Conservation (phyloP, 345 rosid genomes). For the Sonneratia alba region DNA sequence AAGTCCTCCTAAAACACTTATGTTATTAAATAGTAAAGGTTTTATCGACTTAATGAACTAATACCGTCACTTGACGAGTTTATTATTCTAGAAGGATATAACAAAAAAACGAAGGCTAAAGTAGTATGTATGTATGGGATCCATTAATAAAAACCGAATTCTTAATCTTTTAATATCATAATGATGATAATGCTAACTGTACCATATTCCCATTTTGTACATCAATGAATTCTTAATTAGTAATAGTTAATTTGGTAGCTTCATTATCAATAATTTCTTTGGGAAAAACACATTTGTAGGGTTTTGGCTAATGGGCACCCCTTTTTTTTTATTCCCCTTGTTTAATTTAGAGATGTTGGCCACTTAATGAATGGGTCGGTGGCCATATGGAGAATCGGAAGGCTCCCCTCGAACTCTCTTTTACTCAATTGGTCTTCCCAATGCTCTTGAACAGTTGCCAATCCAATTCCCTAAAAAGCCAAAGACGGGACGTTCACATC, state of each 20-base stretch:
- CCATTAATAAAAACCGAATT: too few species aligned
- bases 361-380: constrained; percentile 29
- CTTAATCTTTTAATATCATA: too few species aligned
- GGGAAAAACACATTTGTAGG: constrained; percentile 21
- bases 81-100: too few species aligned
- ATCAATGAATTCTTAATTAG: too few species aligned
- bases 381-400: background rate
- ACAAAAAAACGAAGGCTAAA: too few species aligned
- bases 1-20: too few species aligned
- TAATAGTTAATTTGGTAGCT: background rate
- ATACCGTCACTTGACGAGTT: too few species aligned
- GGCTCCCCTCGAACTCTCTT: background rate
- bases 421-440: background rate
- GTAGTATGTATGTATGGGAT: too few species aligned
- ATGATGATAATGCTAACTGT: too few species aligned
- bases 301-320: constrained; percentile 10
- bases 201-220: too few species aligned
- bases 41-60: too few species aligned
- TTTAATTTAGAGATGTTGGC: constrained; percentile 33
- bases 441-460: constrained; percentile 1
- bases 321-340: background rate
- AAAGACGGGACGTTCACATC: background rate
- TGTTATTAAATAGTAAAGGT: too few species aligned
- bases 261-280: background rate
- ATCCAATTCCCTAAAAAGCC: background rate